Evolutionary conservation across 2,329 filamentous ascomycete genomes (phyloP).

Genomic region (Teratosphaeria epicoccoides): DNA sequence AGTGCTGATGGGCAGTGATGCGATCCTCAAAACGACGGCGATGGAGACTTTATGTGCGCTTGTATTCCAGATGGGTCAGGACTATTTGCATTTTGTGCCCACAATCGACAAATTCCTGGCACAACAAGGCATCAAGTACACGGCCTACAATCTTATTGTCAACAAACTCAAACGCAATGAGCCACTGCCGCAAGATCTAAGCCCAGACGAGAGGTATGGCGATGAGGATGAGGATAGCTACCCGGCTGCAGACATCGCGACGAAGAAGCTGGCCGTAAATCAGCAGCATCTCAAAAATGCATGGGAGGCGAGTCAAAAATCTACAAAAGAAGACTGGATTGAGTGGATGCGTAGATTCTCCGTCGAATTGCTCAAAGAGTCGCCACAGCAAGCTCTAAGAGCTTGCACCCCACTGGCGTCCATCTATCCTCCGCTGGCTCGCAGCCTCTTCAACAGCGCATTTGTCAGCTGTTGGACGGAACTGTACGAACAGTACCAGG

Average conservation of each 20-base stretch:
- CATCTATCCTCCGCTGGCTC: conserved; percentile 80
- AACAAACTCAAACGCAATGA: conserved; percentile 92
- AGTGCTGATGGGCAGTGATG: conserved; percentile 64
- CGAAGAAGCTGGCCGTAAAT: conserved; percentile 94
- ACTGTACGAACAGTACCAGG: conserved; percentile 90
- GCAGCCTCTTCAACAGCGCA: conserved; percentile 94
- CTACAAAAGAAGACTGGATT: conserved; percentile 97
- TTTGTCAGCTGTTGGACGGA: conserved; percentile 99
- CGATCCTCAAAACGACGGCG: conserved; percentile 64
- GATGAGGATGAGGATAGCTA: conserved; percentile 64
- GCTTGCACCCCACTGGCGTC: conserved; percentile 87
- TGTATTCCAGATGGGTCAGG: conserved; percentile 89
- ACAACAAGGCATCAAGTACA: conserved; percentile 70
- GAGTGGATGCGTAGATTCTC: conserved; percentile 98
- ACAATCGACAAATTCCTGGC: conserved; percentile 81
- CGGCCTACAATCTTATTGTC: conserved; percentile 85
- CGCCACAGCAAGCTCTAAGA: conserved; percentile 85
- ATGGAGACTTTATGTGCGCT: conserved; percentile 90
- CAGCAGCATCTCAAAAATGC: conserved; percentile 93
- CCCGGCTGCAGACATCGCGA: conserved; percentile 64
- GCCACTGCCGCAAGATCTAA: conserved; percentile 86
- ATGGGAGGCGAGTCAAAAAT: conserved; percentile 95
- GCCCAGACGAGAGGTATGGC: conserved; percentile 66
- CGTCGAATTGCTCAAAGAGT: conserved; percentile 87
- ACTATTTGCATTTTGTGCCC: conserved; percentile 88